These are phyloP conservation scores for Erodium moschatum DNA, from an alignment of 441 rosid species.

Conservation along the genomic window DNA sequence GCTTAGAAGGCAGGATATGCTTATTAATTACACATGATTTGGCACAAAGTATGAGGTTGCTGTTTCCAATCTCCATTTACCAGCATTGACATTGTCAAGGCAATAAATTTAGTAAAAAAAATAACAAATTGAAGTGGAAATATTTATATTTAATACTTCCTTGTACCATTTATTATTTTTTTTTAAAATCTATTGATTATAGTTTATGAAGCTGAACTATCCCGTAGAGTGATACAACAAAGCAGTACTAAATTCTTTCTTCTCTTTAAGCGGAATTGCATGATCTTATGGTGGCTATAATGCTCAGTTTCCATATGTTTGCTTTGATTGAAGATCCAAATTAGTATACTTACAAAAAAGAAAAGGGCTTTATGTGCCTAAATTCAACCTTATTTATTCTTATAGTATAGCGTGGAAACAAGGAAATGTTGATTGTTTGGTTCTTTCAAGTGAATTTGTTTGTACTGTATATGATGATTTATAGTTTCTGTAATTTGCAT, in stretches of 20 bases:
- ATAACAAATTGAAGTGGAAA: background rate
- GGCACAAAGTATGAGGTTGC: background rate
- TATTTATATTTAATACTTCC: background rate
- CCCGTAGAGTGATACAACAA: background rate
- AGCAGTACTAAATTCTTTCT: too few relatives aligned
- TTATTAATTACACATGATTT: too few relatives aligned
- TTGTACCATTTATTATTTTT: background rate
- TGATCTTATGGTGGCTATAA: background rate
- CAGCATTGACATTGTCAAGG: background rate
- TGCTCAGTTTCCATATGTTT: background rate
- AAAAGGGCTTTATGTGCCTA: background rate
- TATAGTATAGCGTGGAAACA: background rate
- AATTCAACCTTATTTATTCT: too few relatives aligned
- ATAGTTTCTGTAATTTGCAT: background rate
- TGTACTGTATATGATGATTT: constrained; percentile 1
- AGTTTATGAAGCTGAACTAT: background rate
- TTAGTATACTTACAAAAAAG: background rate
- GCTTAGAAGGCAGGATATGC: background rate
- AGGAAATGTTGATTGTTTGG: background rate
- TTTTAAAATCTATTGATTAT: background rate
- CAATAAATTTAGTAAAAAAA: background rate
- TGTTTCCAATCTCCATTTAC: background rate
- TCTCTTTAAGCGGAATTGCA: background rate
- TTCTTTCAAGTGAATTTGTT: background rate
- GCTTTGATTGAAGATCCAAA: background rate